Base-by-base conservation (phyloP, 2,329 filamentous ascomycete genomes). In the Colletotrichum phormii region DNA sequence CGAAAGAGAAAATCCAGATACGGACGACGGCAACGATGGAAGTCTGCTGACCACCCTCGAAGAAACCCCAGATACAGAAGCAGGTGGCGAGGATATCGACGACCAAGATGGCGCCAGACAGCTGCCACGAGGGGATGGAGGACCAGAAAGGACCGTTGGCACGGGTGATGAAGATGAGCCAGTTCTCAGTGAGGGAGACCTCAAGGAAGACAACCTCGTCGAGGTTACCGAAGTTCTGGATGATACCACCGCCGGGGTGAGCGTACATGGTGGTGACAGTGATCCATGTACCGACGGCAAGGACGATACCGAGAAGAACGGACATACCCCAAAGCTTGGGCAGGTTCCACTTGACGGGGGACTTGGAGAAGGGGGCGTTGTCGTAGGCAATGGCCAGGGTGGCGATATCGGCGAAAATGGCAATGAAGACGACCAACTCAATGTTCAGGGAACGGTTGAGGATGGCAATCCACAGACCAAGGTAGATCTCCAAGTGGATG, bases 101-200 rank as follows among this genome's bases (percentile, higher is more conserved):
- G 62, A 94, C 77, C 60, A 97, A 81, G 76, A 97, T 95, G 75
- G 95, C 95, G 74, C 92, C 92, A 67, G 88, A 83, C 57, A 97
- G 88, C 84, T 97, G 94, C 93, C 94, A 95, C 74, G 94, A 97
- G 73, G 95, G 95, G 72, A 95, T 90, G 29, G 93, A 95, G 3
- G 93, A 95, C 94, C 94, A 97, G 89, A 97, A 96, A 67, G 94
- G 94, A 79, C 95, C 94, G 84, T 95, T 95, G 85, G 94, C 93
- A 88, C 95, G 94, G 76, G 95, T 97, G 85, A 97, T 96, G 88
- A 98, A 97, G 84, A 98, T 98, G 64, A 97, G 89, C 95, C 95
- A 97, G 87, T 97, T 98, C 89, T 97, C 94, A 73, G 95, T 95
- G 67, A 97, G 90, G 13, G 94, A 94, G 82, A 97, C 94, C 85